Evolutionary conservation across 257 asterid genomes (phyloP), one percentile per base, ranked within the genome.

Genomic region (Ajuga chamaepitys): DNA sequence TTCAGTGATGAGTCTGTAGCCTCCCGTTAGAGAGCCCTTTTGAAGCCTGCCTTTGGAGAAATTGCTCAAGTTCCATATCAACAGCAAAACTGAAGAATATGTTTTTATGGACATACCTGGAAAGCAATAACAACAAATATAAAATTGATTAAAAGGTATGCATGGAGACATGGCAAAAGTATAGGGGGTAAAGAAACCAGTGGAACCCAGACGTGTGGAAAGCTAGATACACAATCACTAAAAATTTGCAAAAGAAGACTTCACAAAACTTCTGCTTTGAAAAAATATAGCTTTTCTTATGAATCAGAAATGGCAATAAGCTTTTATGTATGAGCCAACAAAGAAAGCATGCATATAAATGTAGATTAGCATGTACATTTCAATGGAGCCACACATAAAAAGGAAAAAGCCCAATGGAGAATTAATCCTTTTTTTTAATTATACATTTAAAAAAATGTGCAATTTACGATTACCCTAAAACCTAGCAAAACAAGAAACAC

Each of bases 21-120:
- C 74, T 76, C 87, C 69, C 70, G 78, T 83, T 83, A 24, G 75
- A 70, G 67, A 42, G 73, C 58, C 81, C 84, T 62, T 79, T 84
- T 35, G 80, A 71, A 5, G 80, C 75, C 71, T 74, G 81, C 77
- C 78, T 88, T 58, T 73, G 84, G 24, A 88, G 61, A 70, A 85
- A 71, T 66, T 85, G 87, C 70, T 82, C 96, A 47, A 85, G 85
- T 58, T 91, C 96, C 51, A 88, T 84, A 81, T 88, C 96, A 72
- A 91, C 81, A 60, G 96, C 96, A 77, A 88, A 88, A 75, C 98
- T 91, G 85, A 88, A 88, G 90, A 91, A 91, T 82, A 91, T 91
- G 75, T 91, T 91, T 80, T 91, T 91, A 81, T 91, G 98, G 48
- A 91, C 98, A 66, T 91, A 86, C 98, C 98, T 91, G 70, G 59